Conservation (phyloP, 2,329 filamentous ascomycete genomes). For the Pseudopyricularia cyperi region DNA sequence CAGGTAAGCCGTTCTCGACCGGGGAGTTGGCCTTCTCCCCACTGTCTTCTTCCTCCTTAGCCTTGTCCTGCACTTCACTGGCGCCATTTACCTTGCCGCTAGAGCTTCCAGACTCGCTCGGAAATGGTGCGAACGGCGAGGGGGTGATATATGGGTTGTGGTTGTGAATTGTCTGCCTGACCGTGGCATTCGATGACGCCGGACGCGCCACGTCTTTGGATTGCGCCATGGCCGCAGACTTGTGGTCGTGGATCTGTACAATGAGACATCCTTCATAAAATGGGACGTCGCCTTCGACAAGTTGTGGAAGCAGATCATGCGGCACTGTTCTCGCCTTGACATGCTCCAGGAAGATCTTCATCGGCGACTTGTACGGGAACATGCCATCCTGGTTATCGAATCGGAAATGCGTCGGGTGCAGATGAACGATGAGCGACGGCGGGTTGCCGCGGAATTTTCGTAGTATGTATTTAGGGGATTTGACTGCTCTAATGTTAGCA, state of each 20-base stretch:
- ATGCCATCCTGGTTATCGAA: slow-evolving; percentile 92
- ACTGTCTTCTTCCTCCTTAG: slow-evolving; percentile 27
- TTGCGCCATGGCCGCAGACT: slow-evolving; percentile 37
- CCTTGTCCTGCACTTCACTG: slow-evolving; percentile 22
- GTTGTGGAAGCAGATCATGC: slow-evolving; percentile 74
- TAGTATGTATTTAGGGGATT: slow-evolving; percentile 67
- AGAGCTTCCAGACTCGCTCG: slow-evolving; percentile 28
- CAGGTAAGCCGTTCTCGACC: slow-evolving; percentile 32
- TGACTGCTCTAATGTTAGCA: slow-evolving; percentile 34
- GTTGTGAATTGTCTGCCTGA: slow-evolving; percentile 80
- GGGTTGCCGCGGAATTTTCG: slow-evolving; percentile 54
- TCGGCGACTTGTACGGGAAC: slow-evolving; percentile 84
- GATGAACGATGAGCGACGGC: slow-evolving; percentile 76
- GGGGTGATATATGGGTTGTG: slow-evolving; percentile 84
- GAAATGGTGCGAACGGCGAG: slow-evolving; percentile 71
- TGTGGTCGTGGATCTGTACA: slow-evolving; percentile 85
- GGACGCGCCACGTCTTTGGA: slow-evolving; percentile 45
- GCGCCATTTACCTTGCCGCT: neutral
- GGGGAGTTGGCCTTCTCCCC: slow-evolving; percentile 41
- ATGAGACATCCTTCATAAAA: slow-evolving; percentile 96
- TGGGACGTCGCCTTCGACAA: slow-evolving; percentile 55
- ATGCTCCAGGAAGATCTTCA: slow-evolving; percentile 71
- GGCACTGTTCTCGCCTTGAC: slow-evolving; percentile 66
- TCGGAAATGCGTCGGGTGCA: slow-evolving; percentile 75
- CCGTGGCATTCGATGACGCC: slow-evolving; percentile 40